Conservation (phyloP, 139 green algal genomes). For the Cymbomonas tetramitiformis region DNA sequence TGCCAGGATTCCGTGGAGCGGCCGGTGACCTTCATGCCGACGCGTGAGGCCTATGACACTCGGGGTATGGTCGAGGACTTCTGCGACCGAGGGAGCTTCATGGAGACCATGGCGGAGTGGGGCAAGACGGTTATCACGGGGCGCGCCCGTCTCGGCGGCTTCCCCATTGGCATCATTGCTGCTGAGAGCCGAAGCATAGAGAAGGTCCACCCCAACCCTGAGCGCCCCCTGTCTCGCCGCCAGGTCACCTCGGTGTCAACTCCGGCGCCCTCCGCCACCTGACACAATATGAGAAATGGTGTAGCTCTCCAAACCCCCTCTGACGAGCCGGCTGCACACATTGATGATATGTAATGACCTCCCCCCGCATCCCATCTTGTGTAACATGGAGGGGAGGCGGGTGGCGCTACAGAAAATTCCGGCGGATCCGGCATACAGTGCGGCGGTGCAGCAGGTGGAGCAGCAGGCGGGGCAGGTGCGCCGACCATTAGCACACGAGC, state of each 20-base stretch:
- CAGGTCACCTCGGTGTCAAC: no score
- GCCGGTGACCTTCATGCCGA: conserved; percentile 21
- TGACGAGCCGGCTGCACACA: no score
- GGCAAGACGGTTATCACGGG: conserved; percentile 74
- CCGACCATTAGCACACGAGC: no score
- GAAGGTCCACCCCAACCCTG: no score
- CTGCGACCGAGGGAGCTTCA: conserved; percentile 77
- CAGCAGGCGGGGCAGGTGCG: conserved; percentile 33
- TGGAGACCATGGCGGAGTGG: conserved; percentile 71
- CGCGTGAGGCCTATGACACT: conserved; percentile 1
- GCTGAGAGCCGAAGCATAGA: conserved; percentile 67
- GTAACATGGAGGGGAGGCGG: no score
- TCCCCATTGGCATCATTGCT: conserved; percentile 73
- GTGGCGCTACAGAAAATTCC: no score
- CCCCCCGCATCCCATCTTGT: no score
- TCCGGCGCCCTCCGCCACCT: no score
- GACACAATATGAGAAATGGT: no score
- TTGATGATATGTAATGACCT: no score
- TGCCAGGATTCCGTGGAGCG: conserved; percentile 54
- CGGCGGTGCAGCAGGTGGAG: conserved; percentile 2
- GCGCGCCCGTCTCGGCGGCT: conserved; percentile 67
- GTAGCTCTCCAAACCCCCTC: no score
- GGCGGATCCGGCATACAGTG: conserved; percentile 64
- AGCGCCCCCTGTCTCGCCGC: no score
- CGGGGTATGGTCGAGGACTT: conserved; percentile 35